phyloP scores from a whole-genome alignment of 768 basidiomycete genomes.

The Suillus plorans region DNA sequence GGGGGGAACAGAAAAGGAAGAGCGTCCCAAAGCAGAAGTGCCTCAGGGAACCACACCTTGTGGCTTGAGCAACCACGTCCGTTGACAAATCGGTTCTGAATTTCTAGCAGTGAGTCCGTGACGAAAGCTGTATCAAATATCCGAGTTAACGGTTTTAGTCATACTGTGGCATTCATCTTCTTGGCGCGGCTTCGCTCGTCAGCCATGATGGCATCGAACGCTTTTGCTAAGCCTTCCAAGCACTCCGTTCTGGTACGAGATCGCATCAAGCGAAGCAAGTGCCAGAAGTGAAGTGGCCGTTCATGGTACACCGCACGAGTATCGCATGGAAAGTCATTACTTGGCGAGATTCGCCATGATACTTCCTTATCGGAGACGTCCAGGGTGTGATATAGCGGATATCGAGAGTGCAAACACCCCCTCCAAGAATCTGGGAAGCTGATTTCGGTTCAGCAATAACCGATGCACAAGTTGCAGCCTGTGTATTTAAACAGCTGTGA shows the following conservation, averaged over 20 bases:
- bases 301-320: neutral
- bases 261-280: neutral
- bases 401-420: neutral
- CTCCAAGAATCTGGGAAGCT: neutral
- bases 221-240: neutral
- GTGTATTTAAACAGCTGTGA: neutral
- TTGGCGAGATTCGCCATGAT: slow-evolving; percentile 1
- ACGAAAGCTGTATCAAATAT: neutral
- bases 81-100: neutral
- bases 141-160: neutral
- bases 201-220: neutral
- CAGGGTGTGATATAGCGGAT: neutral
- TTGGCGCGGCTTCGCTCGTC: neutral
- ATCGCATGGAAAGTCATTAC: neutral
- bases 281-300: neutral
- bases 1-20: neutral
- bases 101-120: neutral
- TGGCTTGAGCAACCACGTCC: neutral
- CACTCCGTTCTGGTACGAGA: neutral
- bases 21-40: neutral
- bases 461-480: neutral
- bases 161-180: neutral
- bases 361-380: neutral
- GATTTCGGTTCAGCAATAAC: neutral
- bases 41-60: neutral